phyloP scores from a whole-genome alignment of 495 filamentous ascomycete genomes.

The Endocarpon pusillum region DNA sequence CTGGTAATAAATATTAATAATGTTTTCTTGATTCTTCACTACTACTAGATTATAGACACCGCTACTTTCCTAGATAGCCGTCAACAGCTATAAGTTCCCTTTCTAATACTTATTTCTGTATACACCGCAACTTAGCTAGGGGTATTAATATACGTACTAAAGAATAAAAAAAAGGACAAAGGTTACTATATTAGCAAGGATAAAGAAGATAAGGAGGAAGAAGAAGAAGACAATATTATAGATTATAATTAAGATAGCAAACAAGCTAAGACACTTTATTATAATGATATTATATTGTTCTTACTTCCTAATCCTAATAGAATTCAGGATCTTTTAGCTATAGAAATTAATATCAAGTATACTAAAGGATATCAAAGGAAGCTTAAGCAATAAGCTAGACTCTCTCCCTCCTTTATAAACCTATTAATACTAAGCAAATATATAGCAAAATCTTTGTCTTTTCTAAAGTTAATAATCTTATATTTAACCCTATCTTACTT shows the following conservation, averaged over 20 bases:
- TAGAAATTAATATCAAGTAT: constrained; percentile 8
- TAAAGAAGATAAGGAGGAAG: no score
- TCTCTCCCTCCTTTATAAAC: no score
- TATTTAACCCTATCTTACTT: constrained; percentile 8
- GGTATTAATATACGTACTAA: constrained; percentile 5
- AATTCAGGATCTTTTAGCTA: constrained; percentile 4
- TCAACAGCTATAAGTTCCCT: constrained; percentile 7
- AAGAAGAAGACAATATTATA: constrained; percentile 4
- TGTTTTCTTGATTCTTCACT: constrained; percentile 7
- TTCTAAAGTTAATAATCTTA: constrained; percentile 5
- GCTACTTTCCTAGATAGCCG: constrained; percentile 5
- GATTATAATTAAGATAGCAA: not conserved
- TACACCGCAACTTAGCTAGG: constrained; percentile 6
- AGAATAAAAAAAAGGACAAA: constrained; percentile 2
- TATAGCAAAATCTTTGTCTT: constrained; percentile 8
- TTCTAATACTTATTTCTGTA: constrained; percentile 6
- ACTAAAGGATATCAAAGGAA: constrained; percentile 7
- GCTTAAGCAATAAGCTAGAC: constrained; percentile 4
- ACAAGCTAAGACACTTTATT: constrained; percentile 8
- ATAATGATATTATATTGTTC: constrained; percentile 7
- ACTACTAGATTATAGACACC: constrained; percentile 6
- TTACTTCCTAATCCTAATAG: constrained; percentile 8
- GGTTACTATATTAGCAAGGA: constrained; percentile 1
- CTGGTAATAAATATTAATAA: constrained; percentile 9
- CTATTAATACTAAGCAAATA: not conserved